Conservation (phyloP, 1,284 basidiomycete genomes). For the Austropuccinia psidii region DNA sequence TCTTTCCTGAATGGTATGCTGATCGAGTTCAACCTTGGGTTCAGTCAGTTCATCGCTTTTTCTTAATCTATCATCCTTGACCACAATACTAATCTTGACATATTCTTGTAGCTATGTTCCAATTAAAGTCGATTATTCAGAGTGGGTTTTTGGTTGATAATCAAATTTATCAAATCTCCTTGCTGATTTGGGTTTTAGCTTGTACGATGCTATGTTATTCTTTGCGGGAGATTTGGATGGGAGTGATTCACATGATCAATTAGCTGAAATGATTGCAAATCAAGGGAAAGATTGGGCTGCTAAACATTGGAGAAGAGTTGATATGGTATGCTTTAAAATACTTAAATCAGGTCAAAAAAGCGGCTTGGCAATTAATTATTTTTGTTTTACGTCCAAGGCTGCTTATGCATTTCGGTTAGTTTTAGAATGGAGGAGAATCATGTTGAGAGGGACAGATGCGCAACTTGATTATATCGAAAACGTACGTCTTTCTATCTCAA, state of each 20-base stretch:
- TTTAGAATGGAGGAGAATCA: constrained; percentile 28
- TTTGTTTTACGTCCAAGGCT: background rate
- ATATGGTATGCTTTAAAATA: constrained; percentile 11
- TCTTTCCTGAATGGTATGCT: constrained; percentile 45
- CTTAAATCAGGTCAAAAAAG: background rate
- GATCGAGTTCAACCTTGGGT: constrained; percentile 44
- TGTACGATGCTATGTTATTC: constrained; percentile 34
- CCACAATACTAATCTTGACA: background rate
- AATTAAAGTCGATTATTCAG: constrained; percentile 35
- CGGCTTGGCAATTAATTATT: background rate
- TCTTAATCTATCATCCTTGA: background rate
- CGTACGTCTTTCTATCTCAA: too few relatives aligned
- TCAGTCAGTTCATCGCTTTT: constrained; percentile 39
- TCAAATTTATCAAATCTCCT: background rate
- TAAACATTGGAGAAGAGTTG: constrained; percentile 31
- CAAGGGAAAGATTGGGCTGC: constrained; percentile 30
- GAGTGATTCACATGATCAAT: constrained; percentile 15
- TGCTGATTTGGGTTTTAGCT: background rate
- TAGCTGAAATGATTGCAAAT: constrained; percentile 33
- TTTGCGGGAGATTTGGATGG: constrained; percentile 13
- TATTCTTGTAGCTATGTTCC: constrained; percentile 20
- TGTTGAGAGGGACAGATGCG: constrained; percentile 16
- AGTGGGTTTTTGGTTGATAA: background rate
- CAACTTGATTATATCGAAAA: constrained; percentile 20
- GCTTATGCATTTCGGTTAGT: constrained; percentile 31